Evolutionary conservation across 148 eudicot species (phyloP).

Genomic region (Spergularia marina): DNA sequence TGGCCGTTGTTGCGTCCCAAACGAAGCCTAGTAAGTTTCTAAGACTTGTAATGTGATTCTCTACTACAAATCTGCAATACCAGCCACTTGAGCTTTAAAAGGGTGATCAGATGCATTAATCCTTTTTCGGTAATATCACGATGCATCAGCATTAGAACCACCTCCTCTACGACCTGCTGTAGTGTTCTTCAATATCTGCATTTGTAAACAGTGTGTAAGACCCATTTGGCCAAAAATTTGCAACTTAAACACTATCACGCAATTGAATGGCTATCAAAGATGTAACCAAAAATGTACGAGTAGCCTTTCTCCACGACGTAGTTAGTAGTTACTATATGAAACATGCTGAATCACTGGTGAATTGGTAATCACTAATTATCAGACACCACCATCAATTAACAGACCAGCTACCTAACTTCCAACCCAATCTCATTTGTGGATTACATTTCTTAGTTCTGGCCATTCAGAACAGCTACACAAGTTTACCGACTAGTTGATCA

Average conservation of each 20-base stretch:
- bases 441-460: too few relatives aligned
- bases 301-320: not conserved
- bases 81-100: not conserved
- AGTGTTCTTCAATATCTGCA: constrained; percentile 84
- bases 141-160: constrained; percentile 31
- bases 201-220: not conserved
- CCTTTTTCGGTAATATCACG: constrained; percentile 13
- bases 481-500: not conserved
- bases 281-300: too few relatives aligned
- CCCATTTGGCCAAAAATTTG: too few relatives aligned
- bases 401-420: not conserved
- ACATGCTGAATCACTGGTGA: not conserved
- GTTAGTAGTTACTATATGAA: not conserved
- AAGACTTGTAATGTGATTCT: not conserved
- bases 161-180: constrained; percentile 75
- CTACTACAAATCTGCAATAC: not conserved
- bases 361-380: too few relatives aligned
- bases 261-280: not conserved
- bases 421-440: too few relatives aligned
- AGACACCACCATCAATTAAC: not conserved
- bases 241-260: too few relatives aligned
- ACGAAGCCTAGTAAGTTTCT: not conserved
- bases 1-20: constrained; percentile 2
- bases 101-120: not conserved
- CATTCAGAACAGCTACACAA: too few relatives aligned